Conservation (phyloP, 2,329 filamentous ascomycete genomes). For the Aspergillus sp. region DNA sequence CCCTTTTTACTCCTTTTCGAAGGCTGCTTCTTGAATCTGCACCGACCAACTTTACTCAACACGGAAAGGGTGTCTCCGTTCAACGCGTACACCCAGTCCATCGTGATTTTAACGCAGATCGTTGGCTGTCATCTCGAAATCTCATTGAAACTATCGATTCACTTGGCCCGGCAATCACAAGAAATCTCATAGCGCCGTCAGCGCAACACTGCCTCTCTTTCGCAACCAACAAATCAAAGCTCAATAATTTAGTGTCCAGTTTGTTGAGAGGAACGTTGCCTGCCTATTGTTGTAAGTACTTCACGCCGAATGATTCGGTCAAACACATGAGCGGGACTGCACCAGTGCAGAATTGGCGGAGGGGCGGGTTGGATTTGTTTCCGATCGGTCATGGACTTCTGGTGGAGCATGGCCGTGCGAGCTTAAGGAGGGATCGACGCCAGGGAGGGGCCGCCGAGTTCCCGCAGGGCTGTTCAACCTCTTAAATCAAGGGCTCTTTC, state of each 20-base stretch:
- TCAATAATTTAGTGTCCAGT: no score
- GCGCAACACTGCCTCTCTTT: not conserved
- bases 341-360: not conserved
- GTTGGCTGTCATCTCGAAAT: slow-evolving; percentile 14
- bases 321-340: not conserved
- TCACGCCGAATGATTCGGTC: not conserved
- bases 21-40: not conserved
- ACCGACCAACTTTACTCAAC: slow-evolving; percentile 12
- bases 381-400: not conserved
- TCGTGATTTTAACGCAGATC: slow-evolving; percentile 13
- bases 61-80: slow-evolving; percentile 22
- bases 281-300: not conserved
- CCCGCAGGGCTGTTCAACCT: slow-evolving; percentile 1
- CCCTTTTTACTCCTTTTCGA: slow-evolving; percentile 18
- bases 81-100: slow-evolving; percentile 21
- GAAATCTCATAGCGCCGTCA: not conserved
- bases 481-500: not conserved
- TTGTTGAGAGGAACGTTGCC: not conserved
- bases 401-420: slow-evolving; percentile 2
- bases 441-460: slow-evolving; percentile 7
- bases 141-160: not conserved
- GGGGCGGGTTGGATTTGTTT: not conserved
- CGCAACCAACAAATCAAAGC: not conserved
- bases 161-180: not conserved
- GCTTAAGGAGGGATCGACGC: slow-evolving; percentile 7